These are phyloP conservation scores for Lentinus tigrinus DNA, from an alignment of 768 basidiomycete genomes.

Conservation along the genomic window DNA sequence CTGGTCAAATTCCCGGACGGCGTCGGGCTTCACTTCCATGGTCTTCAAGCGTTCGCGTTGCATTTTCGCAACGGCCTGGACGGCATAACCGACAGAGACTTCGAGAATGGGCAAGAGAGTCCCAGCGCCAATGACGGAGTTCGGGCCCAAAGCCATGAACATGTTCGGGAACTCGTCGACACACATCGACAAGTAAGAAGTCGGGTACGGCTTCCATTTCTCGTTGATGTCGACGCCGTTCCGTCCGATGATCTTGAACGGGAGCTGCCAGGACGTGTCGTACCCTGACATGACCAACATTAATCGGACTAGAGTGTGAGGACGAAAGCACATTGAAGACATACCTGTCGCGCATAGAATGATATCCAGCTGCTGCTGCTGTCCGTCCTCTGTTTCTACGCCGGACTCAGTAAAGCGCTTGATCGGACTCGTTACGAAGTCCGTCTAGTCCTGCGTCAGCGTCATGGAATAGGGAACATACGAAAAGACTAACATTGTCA, in stretches of 20 bases:
- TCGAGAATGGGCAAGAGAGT: conserved; percentile 57
- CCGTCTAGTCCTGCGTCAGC: conserved; percentile 35
- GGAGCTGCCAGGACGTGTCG: conserved; percentile 47
- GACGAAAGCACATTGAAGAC: background rate
- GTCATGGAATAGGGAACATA: background rate
- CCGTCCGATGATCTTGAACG: conserved; percentile 55
- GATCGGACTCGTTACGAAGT: conserved; percentile 52
- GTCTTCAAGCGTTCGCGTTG: conserved; percentile 62
- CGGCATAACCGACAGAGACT: conserved; percentile 55
- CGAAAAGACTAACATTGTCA: conserved; percentile 46
- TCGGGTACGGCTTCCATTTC: conserved; percentile 54
- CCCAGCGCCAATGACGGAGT: conserved; percentile 53
- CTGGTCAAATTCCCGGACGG: conserved; percentile 60
- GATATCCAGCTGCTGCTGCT: conserved; percentile 53
- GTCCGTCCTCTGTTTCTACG: conserved; percentile 55
- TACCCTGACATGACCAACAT: conserved; percentile 39
- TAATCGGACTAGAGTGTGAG: background rate
- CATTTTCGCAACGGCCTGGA: conserved; percentile 54
- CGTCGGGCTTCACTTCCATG: conserved; percentile 57
- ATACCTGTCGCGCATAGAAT: conserved; percentile 64
- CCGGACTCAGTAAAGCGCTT: conserved; percentile 51
- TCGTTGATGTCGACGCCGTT: conserved; percentile 50
- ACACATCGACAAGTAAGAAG: conserved; percentile 56
- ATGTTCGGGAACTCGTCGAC: conserved; percentile 71
- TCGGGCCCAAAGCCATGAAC: conserved; percentile 59